phyloP scores from a whole-genome alignment of 2,329 filamentous ascomycete genomes.

The Kalaharituber pfeilii region DNA sequence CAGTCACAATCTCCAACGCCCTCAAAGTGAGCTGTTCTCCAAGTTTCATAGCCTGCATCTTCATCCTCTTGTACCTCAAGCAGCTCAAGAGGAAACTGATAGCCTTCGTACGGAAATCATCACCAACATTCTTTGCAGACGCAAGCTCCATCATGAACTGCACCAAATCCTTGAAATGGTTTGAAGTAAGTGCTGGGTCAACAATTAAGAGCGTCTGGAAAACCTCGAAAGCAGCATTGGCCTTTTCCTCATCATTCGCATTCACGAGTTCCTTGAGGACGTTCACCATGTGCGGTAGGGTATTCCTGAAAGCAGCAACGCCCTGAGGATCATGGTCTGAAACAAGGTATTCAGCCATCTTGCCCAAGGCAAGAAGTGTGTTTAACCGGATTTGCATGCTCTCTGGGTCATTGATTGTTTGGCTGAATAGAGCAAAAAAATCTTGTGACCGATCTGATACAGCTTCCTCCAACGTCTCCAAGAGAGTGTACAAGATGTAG shows the following conservation, averaged over 20 bases:
- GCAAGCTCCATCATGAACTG: slow-evolving; percentile 86
- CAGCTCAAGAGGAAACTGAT: slow-evolving; percentile 87
- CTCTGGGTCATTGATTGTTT: slow-evolving; percentile 76
- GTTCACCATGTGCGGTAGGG: slow-evolving; percentile 74
- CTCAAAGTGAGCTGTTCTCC: slow-evolving; percentile 75
- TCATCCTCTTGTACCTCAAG: slow-evolving; percentile 82
- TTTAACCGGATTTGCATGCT: slow-evolving; percentile 89
- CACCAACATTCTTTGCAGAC: slow-evolving; percentile 56
- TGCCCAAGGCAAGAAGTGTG: slow-evolving; percentile 77
- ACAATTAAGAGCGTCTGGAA: slow-evolving; percentile 90
- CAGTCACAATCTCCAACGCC: slow-evolving; percentile 73
- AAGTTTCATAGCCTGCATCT: slow-evolving; percentile 79
- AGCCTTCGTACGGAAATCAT: slow-evolving; percentile 76
- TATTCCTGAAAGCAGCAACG: slow-evolving; percentile 56
- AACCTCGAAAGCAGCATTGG: slow-evolving; percentile 83
- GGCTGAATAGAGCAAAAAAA: slow-evolving; percentile 66
- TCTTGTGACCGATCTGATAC: slow-evolving; percentile 66
- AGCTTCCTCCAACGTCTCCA: slow-evolving; percentile 71
- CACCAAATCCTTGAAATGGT: slow-evolving; percentile 76
- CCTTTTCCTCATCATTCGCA: slow-evolving; percentile 65
- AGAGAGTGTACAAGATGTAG: slow-evolving; percentile 80
- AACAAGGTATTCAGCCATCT: slow-evolving; percentile 72
- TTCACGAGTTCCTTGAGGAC: slow-evolving; percentile 74
- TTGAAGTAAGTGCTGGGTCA: slow-evolving; percentile 64
- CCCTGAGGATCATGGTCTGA: slow-evolving; percentile 65